phyloP scores from a whole-genome alignment of 164 flowering plant genomes.

The Piper betle region DNA sequence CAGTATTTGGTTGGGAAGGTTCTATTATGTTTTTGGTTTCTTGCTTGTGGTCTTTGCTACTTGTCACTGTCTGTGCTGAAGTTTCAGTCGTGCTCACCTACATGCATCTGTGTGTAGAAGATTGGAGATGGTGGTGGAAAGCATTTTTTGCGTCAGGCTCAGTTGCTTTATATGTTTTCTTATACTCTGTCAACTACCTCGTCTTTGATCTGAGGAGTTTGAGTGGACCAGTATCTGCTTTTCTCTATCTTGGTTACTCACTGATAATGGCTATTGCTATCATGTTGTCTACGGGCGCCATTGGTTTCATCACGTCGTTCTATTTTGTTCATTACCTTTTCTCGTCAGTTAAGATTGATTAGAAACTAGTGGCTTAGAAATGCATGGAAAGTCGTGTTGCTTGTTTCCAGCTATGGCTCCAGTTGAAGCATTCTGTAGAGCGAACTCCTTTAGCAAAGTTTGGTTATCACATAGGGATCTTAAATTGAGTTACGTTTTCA shows the following conservation, averaged over 20 bases:
- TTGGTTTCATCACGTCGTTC: conserved; percentile 25
- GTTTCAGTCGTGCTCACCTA: conserved; percentile 28
- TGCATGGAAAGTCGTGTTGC: conserved; percentile 13
- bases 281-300: conserved; percentile 28
- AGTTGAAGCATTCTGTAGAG: too few species aligned
- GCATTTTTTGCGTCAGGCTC: conserved; percentile 29
- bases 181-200: conserved; percentile 27
- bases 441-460: too few species aligned
- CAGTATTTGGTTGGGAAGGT: conserved; percentile 28
- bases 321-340: conserved; percentile 33
- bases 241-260: conserved; percentile 26
- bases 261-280: conserved; percentile 25
- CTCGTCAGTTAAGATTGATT: conserved; percentile 29
- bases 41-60: conserved; percentile 22
- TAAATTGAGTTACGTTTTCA: too few species aligned
- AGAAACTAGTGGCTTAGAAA: conserved; percentile 14
- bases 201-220: conserved; percentile 24
- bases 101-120: conserved; percentile 29
- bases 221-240: conserved; percentile 31
- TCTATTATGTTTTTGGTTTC: conserved; percentile 29
- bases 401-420: too few species aligned
- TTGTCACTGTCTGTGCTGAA: conserved; percentile 24
- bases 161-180: conserved; percentile 23
- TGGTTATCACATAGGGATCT: too few species aligned
- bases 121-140: conserved; percentile 34